Evolutionary conservation across 1,139 yeast genomes (phyloP).

Genomic region (Pneumocystis sp.): DNA sequence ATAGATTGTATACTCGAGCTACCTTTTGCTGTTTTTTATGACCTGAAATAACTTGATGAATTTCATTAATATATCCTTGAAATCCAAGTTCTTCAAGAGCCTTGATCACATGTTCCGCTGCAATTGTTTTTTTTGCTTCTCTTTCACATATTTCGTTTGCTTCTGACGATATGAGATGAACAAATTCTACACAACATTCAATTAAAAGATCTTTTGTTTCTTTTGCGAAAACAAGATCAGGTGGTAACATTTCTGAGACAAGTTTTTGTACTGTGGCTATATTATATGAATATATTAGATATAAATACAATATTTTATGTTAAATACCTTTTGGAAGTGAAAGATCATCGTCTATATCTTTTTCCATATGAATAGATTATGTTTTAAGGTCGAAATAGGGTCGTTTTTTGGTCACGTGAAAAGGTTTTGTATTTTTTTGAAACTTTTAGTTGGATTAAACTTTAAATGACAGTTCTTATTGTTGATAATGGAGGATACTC

Average conservation of each 20-base stretch:
- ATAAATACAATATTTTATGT: background rate
- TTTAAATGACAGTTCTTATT: constrained; percentile 22
- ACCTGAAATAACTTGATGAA: constrained; percentile 66
- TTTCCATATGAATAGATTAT: background rate
- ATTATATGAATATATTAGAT: background rate
- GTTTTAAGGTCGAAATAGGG: background rate
- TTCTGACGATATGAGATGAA: constrained; percentile 86
- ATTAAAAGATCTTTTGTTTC: constrained; percentile 93
- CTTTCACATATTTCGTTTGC: constrained; percentile 93
- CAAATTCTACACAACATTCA: constrained; percentile 89
- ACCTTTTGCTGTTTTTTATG: constrained; percentile 67
- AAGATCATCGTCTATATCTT: constrained; percentile 23
- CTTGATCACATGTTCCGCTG: constrained; percentile 87
- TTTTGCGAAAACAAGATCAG: constrained; percentile 72
- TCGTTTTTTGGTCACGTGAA: background rate
- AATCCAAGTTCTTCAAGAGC: constrained; percentile 85
- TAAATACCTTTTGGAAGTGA: constrained; percentile 29
- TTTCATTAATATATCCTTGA: constrained; percentile 64
- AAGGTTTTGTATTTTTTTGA: background rate
- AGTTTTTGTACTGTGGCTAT: constrained; percentile 90
- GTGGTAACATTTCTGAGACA: constrained; percentile 73
- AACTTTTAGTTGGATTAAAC: background rate
- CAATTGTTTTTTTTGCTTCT: constrained; percentile 90
- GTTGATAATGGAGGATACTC: constrained; percentile 83
- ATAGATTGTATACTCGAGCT: background rate